phyloP scores from a whole-genome alignment of 768 basidiomycete species.

The Macrolepiota albuminosa region DNA sequence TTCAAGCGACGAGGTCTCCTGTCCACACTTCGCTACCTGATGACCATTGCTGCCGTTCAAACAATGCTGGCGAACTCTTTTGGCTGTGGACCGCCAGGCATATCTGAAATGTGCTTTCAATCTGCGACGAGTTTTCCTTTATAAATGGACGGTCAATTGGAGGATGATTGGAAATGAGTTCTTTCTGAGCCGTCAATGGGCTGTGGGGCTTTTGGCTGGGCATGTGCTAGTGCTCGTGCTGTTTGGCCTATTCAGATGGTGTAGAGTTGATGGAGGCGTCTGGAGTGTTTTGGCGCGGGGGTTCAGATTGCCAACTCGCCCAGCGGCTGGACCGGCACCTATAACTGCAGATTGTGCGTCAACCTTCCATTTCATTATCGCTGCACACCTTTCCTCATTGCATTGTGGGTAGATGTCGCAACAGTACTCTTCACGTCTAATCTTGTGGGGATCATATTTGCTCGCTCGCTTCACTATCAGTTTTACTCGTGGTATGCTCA shows the following conservation, averaged over 20 bases:
- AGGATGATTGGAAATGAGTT: constrained; percentile 73
- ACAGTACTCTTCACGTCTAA: constrained; percentile 89
- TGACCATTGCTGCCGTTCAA: constrained; percentile 48
- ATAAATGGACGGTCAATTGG: constrained; percentile 99
- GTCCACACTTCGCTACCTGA: constrained; percentile 44
- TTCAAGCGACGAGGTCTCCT: constrained; percentile 68
- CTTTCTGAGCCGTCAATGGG: constrained; percentile 66
- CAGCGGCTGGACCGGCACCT: constrained; percentile 43
- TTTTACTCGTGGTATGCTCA: constrained; percentile 98
- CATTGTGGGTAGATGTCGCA: constrained; percentile 51
- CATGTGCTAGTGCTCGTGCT: constrained; percentile 56
- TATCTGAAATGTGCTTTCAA: constrained; percentile 84
- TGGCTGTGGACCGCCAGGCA: constrained; percentile 49
- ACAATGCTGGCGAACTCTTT: constrained; percentile 61
- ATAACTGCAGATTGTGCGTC: constrained; percentile 64
- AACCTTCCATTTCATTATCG: neutral
- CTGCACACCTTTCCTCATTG: constrained; percentile 11
- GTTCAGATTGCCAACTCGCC: constrained; percentile 41
- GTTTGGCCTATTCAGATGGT: constrained; percentile 79
- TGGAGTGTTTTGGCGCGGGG: constrained; percentile 49
- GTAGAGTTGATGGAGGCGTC: constrained; percentile 64
- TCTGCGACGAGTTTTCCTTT: constrained; percentile 82
- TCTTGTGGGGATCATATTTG: constrained; percentile 85
- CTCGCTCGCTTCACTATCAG: constrained; percentile 95
- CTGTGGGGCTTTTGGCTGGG: constrained; percentile 55